A percentile compares a stretch with the other conserved stretches of the same genome.
phyloP scores from a whole-genome alignment of 2,329 filamentous ascomycete genomes.

The Alternaria gaisen region DNA sequence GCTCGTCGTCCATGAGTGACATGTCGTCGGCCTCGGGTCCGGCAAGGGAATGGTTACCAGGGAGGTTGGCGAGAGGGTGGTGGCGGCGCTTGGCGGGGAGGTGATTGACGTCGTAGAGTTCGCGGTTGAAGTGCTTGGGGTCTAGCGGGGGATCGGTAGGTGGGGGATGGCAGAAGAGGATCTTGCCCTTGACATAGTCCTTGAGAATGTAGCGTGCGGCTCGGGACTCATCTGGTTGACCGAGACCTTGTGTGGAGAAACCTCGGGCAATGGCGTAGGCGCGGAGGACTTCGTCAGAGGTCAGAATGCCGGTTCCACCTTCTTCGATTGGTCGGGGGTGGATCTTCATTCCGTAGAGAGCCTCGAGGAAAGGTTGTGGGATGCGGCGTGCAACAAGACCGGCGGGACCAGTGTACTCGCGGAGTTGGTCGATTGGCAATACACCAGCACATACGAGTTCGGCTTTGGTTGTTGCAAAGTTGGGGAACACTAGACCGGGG shows the following conservation, averaged over 20 bases:
- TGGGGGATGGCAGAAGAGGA: slow-evolving; percentile 90
- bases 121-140: slow-evolving; percentile 80
- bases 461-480: slow-evolving; percentile 95
- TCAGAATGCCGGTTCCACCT: slow-evolving; percentile 88
- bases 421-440: slow-evolving; percentile 93
- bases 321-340: slow-evolving; percentile 82
- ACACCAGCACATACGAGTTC: slow-evolving; percentile 96
- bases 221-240: slow-evolving; percentile 91
- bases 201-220: slow-evolving; percentile 91
- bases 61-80: slow-evolving; percentile 62
- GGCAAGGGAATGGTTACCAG: slow-evolving; percentile 47
- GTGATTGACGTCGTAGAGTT: slow-evolving; percentile 84
- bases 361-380: slow-evolving; percentile 87
- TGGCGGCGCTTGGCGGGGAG: slow-evolving; percentile 82
- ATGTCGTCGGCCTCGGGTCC: slow-evolving; percentile 43
- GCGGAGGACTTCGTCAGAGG: slow-evolving; percentile 81
- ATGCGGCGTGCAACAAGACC: slow-evolving; percentile 85
- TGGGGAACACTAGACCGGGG: slow-evolving; percentile 96
- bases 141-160: slow-evolving; percentile 73
- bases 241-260: slow-evolving; percentile 87
- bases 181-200: slow-evolving; percentile 96
- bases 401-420: slow-evolving; percentile 89
- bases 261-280: slow-evolving; percentile 90
- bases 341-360: slow-evolving; percentile 93
- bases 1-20: slow-evolving; percentile 55